These are phyloP conservation scores for Talaromyces sp. DNA, from an alignment of 2,329 filamentous ascomycete genomes.

Conservation along the genomic window DNA sequence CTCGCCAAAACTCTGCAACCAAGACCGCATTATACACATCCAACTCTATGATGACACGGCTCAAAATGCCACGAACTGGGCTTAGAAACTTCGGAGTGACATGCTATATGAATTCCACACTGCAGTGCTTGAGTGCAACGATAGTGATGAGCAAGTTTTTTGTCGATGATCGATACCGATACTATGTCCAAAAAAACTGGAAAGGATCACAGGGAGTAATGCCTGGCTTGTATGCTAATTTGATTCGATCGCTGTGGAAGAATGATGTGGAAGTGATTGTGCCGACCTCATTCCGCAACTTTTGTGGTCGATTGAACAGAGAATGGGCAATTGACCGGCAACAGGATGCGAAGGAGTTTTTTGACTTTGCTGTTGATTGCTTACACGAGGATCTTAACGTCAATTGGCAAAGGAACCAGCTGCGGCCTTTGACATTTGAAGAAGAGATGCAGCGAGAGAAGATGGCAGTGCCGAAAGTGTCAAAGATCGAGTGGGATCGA, in stretches of 20 bases:
- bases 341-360: slow-evolving; percentile 89
- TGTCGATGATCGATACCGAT: slow-evolving; percentile 56
- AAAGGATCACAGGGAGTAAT: slow-evolving; percentile 60
- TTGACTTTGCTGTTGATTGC: slow-evolving; percentile 72
- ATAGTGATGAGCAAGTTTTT: slow-evolving; percentile 57
- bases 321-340: slow-evolving; percentile 70
- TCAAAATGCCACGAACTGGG: slow-evolving; percentile 60
- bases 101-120: slow-evolving; percentile 87
- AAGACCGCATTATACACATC: slow-evolving; percentile 39
- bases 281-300: slow-evolving; percentile 59
- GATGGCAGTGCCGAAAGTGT: slow-evolving; percentile 58
- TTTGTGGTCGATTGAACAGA: slow-evolving; percentile 58
- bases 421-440: slow-evolving; percentile 52
- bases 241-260: slow-evolving; percentile 59
- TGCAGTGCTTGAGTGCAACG: slow-evolving; percentile 78
- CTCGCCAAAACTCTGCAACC: slow-evolving; percentile 39
- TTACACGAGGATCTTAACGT: slow-evolving; percentile 82
- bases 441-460: slow-evolving; percentile 58
- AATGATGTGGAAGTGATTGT: slow-evolving; percentile 46
- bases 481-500: slow-evolving; percentile 66
- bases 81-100: slow-evolving; percentile 74
- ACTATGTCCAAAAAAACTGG: slow-evolving; percentile 58
- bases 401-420: slow-evolving; percentile 53
- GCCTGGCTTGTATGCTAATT: slow-evolving; percentile 56
- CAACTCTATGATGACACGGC: slow-evolving; percentile 36